Evolutionary conservation across 1,139 yeast species (phyloP), one percentile per base, ranked within the genome.

Genomic region (Hyphopichia khmerensis): DNA sequence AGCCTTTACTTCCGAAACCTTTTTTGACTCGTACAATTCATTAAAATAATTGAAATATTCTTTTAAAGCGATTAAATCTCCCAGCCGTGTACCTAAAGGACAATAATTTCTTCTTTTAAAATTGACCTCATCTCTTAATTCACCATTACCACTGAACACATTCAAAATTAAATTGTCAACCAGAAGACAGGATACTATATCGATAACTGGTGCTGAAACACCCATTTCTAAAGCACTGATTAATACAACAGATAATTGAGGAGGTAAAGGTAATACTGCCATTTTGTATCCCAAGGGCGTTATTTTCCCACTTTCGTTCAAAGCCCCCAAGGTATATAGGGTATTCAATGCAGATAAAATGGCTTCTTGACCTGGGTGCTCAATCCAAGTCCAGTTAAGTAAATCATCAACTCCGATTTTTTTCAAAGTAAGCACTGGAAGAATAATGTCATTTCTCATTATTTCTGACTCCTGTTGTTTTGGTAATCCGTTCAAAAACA

Each of bases 391-490:
- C 91, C 97, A 93, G 43, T 82, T 80, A 37, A 90, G 64, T 34
- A 93, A 77, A 64, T 93, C 95, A 47, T 86, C 82, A 7, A 91
- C 89, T 4, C 95, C 93, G 36, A 89, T 78, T 45, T 82, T 82
- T 59, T 93, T 95, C 49, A 93, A 71, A 67, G 93, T 84, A 50
- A 93, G 67, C 2, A 91, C 79, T 0, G 98, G 96, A 11, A 89
- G 79, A 0, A 93, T 78, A 34, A 93, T 82, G 55, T 91, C 96
- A 42, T 89, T 84, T 53, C 99, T 77, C 48, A 86, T 72, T 49
- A 93, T 91, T 62, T 93, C 99, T 0, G 98, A 91, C 56, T 91
- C 98, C 14, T 96, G 93, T 57, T 89, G 95, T 42, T 72, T 69
- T 0, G 87, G 84, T 35, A 95, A 67, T 43, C 75, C 71, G 15